A percentile compares a stretch with the other conserved stretches of the same genome.
Evolutionary conservation across 2,329 filamentous ascomycete species (phyloP).

Genomic region (Pestalotiopsis sp.): DNA sequence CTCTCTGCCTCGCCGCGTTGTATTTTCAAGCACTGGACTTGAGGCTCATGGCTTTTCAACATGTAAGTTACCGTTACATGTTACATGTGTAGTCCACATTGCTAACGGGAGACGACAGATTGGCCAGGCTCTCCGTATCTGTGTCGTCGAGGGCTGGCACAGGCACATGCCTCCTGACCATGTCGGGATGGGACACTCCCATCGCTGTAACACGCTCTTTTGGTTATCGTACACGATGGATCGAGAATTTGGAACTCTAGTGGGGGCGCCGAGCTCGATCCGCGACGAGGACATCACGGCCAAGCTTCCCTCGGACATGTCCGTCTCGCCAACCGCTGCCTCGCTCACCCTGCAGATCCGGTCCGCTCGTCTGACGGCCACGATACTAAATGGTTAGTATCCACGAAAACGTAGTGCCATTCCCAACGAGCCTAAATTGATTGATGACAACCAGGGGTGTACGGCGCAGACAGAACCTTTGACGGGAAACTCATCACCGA

Average conservation of each 20-base stretch:
- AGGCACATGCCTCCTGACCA: not conserved
- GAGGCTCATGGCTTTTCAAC: not conserved
- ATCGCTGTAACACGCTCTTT: not conserved
- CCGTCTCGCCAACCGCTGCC: not conserved
- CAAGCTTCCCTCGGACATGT: not conserved
- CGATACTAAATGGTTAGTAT: not conserved
- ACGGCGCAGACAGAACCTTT: not conserved
- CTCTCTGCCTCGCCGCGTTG: not conserved
- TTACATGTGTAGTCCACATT: too few relatives aligned
- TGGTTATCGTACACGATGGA: not conserved
- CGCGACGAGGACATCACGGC: not conserved
- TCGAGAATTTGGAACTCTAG: not conserved
- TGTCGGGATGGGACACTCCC: not conserved
- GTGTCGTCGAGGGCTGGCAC: not conserved
- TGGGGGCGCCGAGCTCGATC: not conserved
- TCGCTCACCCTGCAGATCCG: not conserved
- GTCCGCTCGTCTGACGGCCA: not conserved
- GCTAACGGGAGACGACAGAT: not conserved
- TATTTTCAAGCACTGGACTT: conserved; percentile 1
- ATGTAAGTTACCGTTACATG: not conserved
- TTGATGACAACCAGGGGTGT: not conserved
- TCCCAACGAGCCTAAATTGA: not conserved
- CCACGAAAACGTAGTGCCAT: too few relatives aligned
- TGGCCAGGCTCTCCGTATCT: not conserved
- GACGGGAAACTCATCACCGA: not conserved